Percentiles rank a stretch among this genome's conserved stretches.
These are phyloP conservation scores for Peronospora belbahrii DNA, from an alignment of 352 stramenopile species.

Conservation along the genomic window DNA sequence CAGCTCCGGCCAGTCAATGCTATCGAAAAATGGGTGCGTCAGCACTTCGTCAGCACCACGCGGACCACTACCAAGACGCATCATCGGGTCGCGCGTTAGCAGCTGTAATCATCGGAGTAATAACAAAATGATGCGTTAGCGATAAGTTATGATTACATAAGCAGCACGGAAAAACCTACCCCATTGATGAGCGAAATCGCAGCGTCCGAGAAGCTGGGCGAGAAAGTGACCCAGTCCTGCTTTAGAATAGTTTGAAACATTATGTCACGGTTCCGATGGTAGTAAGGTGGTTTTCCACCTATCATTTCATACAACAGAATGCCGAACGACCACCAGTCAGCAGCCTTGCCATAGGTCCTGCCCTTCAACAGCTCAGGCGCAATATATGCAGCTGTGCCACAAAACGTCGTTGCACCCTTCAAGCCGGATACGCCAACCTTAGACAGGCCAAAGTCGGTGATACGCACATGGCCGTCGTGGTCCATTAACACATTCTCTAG, in stretches of 20 bases:
- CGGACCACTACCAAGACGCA: slow-evolving; percentile 91
- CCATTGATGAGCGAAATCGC: slow-evolving; percentile 89
- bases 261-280: slow-evolving; percentile 87
- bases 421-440: slow-evolving; percentile 87
- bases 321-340: slow-evolving; percentile 94
- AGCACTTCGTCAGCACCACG: slow-evolving; percentile 86
- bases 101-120: slow-evolving; percentile 55
- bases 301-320: slow-evolving; percentile 96
- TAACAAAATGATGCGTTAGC: slow-evolving; percentile 14
- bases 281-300: slow-evolving; percentile 86
- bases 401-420: slow-evolving; percentile 88
- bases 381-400: slow-evolving; percentile 91
- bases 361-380: slow-evolving; percentile 87
- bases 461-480: slow-evolving; percentile 89
- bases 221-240: slow-evolving; percentile 93
- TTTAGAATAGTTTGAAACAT: slow-evolving; percentile 91
- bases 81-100: slow-evolving; percentile 92
- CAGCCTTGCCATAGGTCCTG: slow-evolving; percentile 85
- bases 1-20: slow-evolving; percentile 86
- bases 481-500: slow-evolving; percentile 94
- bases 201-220: slow-evolving; percentile 86
- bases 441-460: slow-evolving; percentile 92
- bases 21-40: slow-evolving; percentile 89
- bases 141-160: slow-evolving; percentile 1
- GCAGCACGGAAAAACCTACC: slow-evolving; percentile 43